These are phyloP conservation scores for Aspergillus novofumigatus DNA, from an alignment of 2,329 filamentous ascomycete genomes.

Conservation along the genomic window DNA sequence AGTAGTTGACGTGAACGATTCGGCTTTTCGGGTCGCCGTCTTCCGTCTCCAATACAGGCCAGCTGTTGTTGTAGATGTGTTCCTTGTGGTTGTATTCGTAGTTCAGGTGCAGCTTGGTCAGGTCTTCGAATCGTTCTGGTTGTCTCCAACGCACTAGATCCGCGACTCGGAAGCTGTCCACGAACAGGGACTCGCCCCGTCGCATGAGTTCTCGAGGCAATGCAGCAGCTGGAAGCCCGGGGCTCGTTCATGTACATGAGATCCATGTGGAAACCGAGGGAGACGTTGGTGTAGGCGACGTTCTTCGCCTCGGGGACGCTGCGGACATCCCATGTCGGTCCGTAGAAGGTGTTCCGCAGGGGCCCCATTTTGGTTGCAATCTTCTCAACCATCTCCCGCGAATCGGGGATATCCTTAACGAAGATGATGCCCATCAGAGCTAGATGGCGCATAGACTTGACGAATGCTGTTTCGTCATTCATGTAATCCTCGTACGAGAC, in stretches of 20 bases:
- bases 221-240: constrained; percentile 85
- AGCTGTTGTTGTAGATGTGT: constrained; percentile 57
- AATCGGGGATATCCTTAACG: constrained; percentile 67
- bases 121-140: constrained; percentile 20
- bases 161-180: constrained; percentile 66
- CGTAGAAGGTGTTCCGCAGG: constrained; percentile 85
- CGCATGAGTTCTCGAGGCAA: constrained; percentile 74
- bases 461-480: constrained; percentile 53
- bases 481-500: constrained; percentile 72
- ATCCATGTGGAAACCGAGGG: constrained; percentile 88
- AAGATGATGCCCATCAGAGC: constrained; percentile 69
- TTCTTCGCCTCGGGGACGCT: constrained; percentile 82
- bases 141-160: constrained; percentile 10
- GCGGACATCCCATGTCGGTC: constrained; percentile 82
- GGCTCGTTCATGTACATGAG: constrained; percentile 78
- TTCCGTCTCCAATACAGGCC: constrained; percentile 51
- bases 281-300: constrained; percentile 80
- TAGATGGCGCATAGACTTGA: constrained; percentile 59
- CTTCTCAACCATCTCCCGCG: constrained; percentile 59
- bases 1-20: constrained; percentile 59
- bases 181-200: constrained; percentile 85
- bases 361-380: constrained; percentile 72
- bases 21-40: constrained; percentile 11
- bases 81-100: constrained; percentile 68
- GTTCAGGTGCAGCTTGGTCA: constrained; percentile 46